Base-by-base conservation (phyloP, 441 rosid species). In the Populus hybrid region DNA sequence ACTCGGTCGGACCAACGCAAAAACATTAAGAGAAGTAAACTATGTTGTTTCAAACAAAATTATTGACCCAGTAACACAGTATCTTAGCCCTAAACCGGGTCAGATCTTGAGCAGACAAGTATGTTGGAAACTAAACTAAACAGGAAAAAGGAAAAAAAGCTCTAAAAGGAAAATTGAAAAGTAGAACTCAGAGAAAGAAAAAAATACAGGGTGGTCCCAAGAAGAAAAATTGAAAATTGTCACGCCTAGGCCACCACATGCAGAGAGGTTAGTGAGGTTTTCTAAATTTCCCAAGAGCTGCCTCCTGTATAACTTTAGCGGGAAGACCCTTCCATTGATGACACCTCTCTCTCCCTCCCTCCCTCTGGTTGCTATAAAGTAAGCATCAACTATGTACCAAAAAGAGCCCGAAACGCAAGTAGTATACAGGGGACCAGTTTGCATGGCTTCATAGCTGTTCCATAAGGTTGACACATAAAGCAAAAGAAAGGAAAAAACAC, bases 231-330 rank as follows among this genome's bases (percentile, higher is more conserved):
- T 87, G 85, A 87, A 87, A 80, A 83, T 77, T 78, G 86, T 78
- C 85, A 86, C 87, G 82, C 87, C 86, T 50, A 84, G 69, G 85
- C 78, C 81, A 74, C 77, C 90, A 86, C 87, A 86, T 86, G 92
- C 81, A 82, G 85, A 80, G 81, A 81, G 84, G 78, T 63, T 64
- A 81, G 73, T 76, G 82, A 79, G 75, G 77, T 82, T 85, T 84
- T 74, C 84, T 81, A 83, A 79, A 79, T 70, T 78, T 80, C 78
- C 67, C n/a, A 40, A 10, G 61, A 38, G 57, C 46, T 38, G 64
- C 71, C 74, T 75, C 59, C 75, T 74, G 65, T 67, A 71, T 24
- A 24, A 67, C 81, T 77, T 79, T 78, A 79, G 78, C 74, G 71
- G 76, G 78, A 72, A 71, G 79, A 77, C 4, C 71, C 82, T 75